Evolutionary conservation across 2,329 filamentous ascomycete genomes (phyloP), one percentile per base, ranked within the genome.

Genomic region (Colletotrichum viniferum): DNA sequence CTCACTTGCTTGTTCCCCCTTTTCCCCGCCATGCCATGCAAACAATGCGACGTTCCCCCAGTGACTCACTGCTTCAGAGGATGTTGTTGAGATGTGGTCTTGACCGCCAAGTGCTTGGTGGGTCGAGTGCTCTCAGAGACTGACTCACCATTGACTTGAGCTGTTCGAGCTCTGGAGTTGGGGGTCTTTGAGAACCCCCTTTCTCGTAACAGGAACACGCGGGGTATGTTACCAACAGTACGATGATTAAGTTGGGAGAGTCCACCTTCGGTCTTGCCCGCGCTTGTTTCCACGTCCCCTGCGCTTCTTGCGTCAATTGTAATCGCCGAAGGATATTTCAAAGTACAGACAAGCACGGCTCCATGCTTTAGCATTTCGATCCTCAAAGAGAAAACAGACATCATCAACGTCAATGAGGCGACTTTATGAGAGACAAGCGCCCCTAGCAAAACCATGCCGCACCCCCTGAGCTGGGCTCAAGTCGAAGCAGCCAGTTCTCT

Each of bases 1-100:
- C 83, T 84, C 83, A 80, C 24, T 14, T 48, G 43, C 21, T 38
- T 48, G 36, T 66, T 73, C 9, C 21, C 16, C 38, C 8, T 66
- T n/a, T 56, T 13, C 21, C 34, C 24, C 65, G 28, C 55, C 9
- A 3, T 56, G 43, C 52, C 18, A 65, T 52, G 43, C 43, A 48
- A 21, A 48, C 1, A 7, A 48, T 48, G 43, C 43, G n/a, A 48
- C 43, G 43, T 21, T 21, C 43, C 10, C 43, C 43, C 43, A 21
- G 43, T 48, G 43, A 48, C 43, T 48, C 43, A 48, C 43, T 48
- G n/a, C 43, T 48, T n/a, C 43, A 13, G 55, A 48, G 10, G 43
- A 48, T 48, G 56, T 30, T 58, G 55, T 62, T 62, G 10, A 34
- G 16, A 36, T 2, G 26, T 48, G 43, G n/a, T 48, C 43, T 48